Base-by-base conservation (phyloP, 176 grass and related monocot species). In the Avena insularis region DNA sequence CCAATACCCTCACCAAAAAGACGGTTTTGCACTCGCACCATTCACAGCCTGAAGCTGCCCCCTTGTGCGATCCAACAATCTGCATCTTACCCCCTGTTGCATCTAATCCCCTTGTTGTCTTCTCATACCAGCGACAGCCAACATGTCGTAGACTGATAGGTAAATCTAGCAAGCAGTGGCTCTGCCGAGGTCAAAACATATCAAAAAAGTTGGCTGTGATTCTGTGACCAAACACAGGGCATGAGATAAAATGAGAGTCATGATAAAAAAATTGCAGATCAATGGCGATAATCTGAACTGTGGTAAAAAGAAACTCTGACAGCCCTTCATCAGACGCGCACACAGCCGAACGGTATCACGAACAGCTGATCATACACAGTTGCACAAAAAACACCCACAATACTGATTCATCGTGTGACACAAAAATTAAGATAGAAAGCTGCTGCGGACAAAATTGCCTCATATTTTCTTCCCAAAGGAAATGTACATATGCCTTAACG, bases 401-500 rank as follows among this genome's bases (percentile, higher is more conserved):
- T 8, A 77, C 3, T 3, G 23, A 8, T 11, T 19, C 10, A 35
- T 12, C 4, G 4, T 3, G 9, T 54, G 27, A 46, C 12, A 73
- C 31, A 20, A 1, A 21, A 25, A 57, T 17, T 16, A 25, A 35
- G 6, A 50, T 78, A 12, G 38, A 57, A 4, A 38, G 17, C 70
- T 10, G 57, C 8, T 53, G 71, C 17, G 6, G 57, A 65, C 45
- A 67, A 75, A 78, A 67, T 12, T 31, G 10, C n/a, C 29, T 29
- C 77, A 8, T 51, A 35, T 74, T 61, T 58, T 35, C 45, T 70
- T 79, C 38, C 74, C 20, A 5, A 73, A 70, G 9, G 2, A 53
- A 85, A 81, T 85, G 77, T 88, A 88, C 53, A 91, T 31, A 61
- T 83, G 62, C 73, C 55, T 57, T 46, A 9, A 51, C 23, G 61